Evolutionary conservation across 2,329 filamentous ascomycete genomes (phyloP).

Genomic region (Botrytis byssoidea): DNA sequence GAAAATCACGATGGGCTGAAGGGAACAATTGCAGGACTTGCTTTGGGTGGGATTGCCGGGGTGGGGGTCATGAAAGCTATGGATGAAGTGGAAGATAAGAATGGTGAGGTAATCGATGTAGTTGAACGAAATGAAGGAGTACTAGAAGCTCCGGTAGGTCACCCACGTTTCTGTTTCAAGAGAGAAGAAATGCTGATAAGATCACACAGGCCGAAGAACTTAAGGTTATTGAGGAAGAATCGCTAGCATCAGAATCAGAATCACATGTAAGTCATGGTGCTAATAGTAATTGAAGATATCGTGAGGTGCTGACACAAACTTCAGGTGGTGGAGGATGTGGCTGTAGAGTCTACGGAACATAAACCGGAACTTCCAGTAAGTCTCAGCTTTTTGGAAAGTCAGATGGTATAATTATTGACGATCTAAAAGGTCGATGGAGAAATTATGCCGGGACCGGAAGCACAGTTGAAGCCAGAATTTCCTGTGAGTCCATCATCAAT

Average conservation of each 20-base stretch:
- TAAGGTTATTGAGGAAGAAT: background rate
- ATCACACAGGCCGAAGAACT: background rate
- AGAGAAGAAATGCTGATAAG: background rate
- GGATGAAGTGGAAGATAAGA: background rate
- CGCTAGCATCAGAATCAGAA: background rate
- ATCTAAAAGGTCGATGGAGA: background rate
- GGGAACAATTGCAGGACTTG: constrained; percentile 29
- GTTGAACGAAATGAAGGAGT: background rate
- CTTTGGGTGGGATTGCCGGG: constrained; percentile 27
- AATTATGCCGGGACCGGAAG: background rate
- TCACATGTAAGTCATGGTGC: background rate
- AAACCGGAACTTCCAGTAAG: background rate
- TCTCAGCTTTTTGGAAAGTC: too few relatives aligned
- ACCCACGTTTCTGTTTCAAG: background rate
- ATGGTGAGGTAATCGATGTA: background rate
- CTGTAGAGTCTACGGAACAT: background rate
- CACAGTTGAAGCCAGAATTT: background rate
- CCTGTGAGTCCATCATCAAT: background rate
- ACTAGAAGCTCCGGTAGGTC: background rate
- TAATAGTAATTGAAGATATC: background rate
- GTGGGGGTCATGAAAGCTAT: background rate
- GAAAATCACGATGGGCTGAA: constrained; percentile 32
- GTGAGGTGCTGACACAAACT: background rate
- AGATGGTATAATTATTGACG: background rate
- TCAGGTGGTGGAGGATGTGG: background rate